Base-by-base conservation (phyloP, 2,329 filamentous ascomycete species). In the Verticillium albo-atrum region DNA sequence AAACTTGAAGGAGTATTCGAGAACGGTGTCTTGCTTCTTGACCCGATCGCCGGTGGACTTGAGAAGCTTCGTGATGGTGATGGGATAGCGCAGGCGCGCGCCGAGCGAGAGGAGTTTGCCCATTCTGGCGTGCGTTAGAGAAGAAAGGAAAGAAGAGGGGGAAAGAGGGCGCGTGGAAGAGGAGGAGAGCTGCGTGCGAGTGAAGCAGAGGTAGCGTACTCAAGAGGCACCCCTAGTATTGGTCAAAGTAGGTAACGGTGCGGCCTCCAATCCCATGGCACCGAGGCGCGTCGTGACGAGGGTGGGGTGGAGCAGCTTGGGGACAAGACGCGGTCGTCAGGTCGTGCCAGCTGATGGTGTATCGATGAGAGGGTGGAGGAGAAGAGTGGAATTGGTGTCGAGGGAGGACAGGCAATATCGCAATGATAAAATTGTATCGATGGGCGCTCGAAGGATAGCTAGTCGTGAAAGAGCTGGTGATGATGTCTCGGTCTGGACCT, bases 1-100 rank as follows among this genome's bases (percentile, higher is more conserved):
- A 75, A 89, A 93, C 68, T 87, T 87, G 77, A 93, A 99, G 63
- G 87, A 88, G 81, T 97, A 99, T 72, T 90, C 86, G 72, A 99
- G 88, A 59, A 98, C 82, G 58, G 87, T 83, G 68, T 92, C 89
- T 70, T 91, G 80, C 74, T 89, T 89, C 68, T 86, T 82, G 69
- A 99, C 84, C 63, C 83, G 71, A 68, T 97, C 91, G 74, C 90
- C 89, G 23, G 85, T 84, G 65, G 82, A 78, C 74, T 92, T 92
- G 66, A 94, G 84, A 62, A 98, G 82, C 74, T 91, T 89, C 68
- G 88, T 92, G 75, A 99, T 89, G 67, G 89, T 96, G 75, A 98
- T 93, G 68, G 95, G 95, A 76, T 98, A 99, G 75, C 89, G 90
- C 67, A 97, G 85, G 75, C 85, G 81, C 67, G 80, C 75, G 69